These are phyloP conservation scores for Exophiala xenobiotica DNA, from an alignment of 2,329 filamentous ascomycete genomes.

Conservation along the genomic window DNA sequence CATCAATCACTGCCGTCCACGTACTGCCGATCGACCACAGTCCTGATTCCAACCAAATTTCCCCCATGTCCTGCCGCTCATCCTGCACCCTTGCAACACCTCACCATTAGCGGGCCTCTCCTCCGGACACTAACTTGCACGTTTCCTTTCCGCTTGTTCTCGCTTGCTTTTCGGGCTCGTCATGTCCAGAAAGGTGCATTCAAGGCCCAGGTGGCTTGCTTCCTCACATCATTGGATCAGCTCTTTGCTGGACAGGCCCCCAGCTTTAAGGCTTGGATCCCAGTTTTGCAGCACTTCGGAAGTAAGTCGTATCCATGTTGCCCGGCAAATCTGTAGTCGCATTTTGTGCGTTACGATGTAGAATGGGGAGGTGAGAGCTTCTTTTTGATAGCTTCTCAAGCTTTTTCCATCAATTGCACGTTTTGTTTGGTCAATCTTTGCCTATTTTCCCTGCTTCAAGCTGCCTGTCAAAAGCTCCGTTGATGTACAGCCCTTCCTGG, in stretches of 20 bases:
- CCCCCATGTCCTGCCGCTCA: slow-evolving; percentile 6
- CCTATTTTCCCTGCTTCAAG: background rate
- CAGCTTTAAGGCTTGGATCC: slow-evolving; percentile 14
- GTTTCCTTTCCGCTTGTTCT: slow-evolving; percentile 24
- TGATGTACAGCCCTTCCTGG: slow-evolving; percentile 7
- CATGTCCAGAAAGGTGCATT: slow-evolving; percentile 22
- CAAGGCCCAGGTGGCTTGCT: slow-evolving; percentile 21
- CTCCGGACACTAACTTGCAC: slow-evolving; percentile 22
- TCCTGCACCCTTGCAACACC: background rate
- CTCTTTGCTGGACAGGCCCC: slow-evolving; percentile 10
- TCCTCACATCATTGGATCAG: slow-evolving; percentile 16
- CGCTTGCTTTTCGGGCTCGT: slow-evolving; percentile 21
- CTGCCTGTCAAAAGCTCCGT: slow-evolving; percentile 1
- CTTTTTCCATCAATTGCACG: background rate
- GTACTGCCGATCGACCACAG: slow-evolving; percentile 12
- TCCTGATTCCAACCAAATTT: slow-evolving; percentile 20
- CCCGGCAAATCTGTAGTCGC: background rate
- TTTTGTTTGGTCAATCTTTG: background rate
- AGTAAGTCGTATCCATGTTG: background rate
- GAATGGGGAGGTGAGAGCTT: background rate
- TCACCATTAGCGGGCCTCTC: slow-evolving; percentile 12
- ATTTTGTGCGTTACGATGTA: background rate
- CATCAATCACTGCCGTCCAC: slow-evolving; percentile 16
- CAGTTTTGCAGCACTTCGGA: slow-evolving; percentile 10
- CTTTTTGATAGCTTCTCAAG: background rate